phyloP scores from a whole-genome alignment of 2,329 filamentous ascomycete species.

The Sclerotinia sclerotiorum region DNA sequence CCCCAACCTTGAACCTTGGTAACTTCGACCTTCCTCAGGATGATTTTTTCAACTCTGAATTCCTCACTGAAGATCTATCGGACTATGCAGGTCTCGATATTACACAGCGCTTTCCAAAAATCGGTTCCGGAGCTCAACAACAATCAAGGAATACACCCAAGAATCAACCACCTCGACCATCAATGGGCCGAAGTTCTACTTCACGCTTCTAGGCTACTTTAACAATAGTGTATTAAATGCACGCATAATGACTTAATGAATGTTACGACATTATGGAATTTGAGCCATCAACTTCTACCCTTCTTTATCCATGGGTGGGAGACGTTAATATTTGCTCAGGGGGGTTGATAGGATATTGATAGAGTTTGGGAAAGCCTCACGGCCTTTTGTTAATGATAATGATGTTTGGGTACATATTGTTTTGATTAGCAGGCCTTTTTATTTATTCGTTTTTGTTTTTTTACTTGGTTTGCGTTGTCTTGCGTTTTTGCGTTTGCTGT shows the following conservation, averaged over 20 bases:
- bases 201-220: conserved; percentile 36
- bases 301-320: conserved; percentile 8
- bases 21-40: conserved; percentile 43
- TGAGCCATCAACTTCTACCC: conserved; percentile 15
- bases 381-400: conserved; percentile 22
- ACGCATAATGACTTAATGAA: conserved; percentile 26
- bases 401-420: conserved; percentile 22
- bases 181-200: conserved; percentile 39
- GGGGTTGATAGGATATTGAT: conserved; percentile 7
- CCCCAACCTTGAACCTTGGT: conserved; percentile 29
- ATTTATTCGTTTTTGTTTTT: conserved; percentile 1
- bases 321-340: conserved; percentile 16
- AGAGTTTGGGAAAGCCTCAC: conserved; percentile 17
- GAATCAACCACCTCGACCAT: conserved; percentile 30
- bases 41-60: conserved; percentile 54
- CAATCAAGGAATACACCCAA: conserved; percentile 33
- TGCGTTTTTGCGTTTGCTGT: conserved; percentile 18
- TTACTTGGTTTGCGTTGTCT: conserved; percentile 9
- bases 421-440: conserved; percentile 6
- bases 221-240: conserved; percentile 27
- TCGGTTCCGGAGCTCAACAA: conserved; percentile 54
- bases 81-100: conserved; percentile 66
- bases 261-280: conserved; percentile 30
- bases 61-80: conserved; percentile 58
- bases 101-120: conserved; percentile 73